Percentiles rank a stretch among this genome's conserved stretches.
phyloP scores from a whole-genome alignment of 1,139 yeast species.

The Hansenula anomala region DNA sequence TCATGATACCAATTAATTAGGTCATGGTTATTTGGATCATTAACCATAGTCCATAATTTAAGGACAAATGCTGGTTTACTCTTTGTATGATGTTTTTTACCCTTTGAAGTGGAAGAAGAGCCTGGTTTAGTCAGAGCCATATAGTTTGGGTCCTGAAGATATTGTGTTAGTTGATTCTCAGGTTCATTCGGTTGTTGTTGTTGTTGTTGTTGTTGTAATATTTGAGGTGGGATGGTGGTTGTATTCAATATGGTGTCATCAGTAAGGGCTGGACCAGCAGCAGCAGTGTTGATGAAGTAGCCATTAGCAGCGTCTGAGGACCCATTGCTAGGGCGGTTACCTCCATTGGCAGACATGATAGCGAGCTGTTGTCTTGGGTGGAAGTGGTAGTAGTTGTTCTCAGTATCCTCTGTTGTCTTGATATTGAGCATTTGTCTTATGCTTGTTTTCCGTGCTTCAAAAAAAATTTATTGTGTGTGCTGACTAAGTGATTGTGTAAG shows the following conservation, averaged over 20 bases:
- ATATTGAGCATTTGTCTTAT: too few species aligned
- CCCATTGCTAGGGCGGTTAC: too few species aligned
- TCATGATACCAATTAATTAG: constrained; percentile 82
- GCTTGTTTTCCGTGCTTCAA: too few species aligned
- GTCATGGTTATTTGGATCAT: constrained; percentile 63
- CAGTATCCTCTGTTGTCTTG: too few species aligned
- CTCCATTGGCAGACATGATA: too few species aligned
- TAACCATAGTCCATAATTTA: constrained; percentile 94
- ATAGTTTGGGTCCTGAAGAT: background rate
- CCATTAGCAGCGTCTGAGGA: background rate
- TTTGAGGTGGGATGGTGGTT: background rate
- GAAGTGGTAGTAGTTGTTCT: too few species aligned
- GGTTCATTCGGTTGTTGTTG: background rate
- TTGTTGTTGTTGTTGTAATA: background rate
- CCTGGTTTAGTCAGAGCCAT: background rate
- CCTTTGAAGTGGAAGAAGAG: background rate
- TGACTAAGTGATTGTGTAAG: too few species aligned
- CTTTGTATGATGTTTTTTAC: constrained; percentile 24
- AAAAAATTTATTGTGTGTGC: too few species aligned
- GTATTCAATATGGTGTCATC: background rate
- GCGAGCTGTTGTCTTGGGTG: too few species aligned
- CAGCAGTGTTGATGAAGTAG: background rate
- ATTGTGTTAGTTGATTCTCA: too few species aligned
- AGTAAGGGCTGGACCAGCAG: too few species aligned
- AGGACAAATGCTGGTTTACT: constrained; percentile 82